Base-by-base conservation (phyloP, 495 filamentous ascomycete genomes). In the Trichocladium antarcticum region DNA sequence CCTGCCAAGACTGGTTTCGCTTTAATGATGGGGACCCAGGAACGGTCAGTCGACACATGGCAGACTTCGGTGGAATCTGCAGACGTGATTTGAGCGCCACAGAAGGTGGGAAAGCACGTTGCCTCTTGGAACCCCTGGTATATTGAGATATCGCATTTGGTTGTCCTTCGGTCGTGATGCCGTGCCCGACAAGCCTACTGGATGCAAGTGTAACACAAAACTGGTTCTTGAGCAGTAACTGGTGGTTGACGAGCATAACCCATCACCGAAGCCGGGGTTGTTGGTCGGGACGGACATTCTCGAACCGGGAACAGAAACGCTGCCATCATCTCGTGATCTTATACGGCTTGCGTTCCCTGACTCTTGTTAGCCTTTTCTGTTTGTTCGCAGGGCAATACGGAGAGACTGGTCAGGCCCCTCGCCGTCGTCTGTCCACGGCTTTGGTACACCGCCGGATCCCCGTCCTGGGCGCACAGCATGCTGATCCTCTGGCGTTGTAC, bases 221-320 rank as follows among this genome's bases (percentile, higher is more conserved):
- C 35, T 19, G 37, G 14, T 35, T 11, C 24, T 39, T 21, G 11
- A 16, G 6, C 28, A 11, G 35, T 37, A 34, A 19, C 15, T 11
- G 27, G 16, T 37, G 37, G n/a, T 3, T 29, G 21, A 47, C 53
- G 47, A 43, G 47, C 48, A 55, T 51, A 29, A 38, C 21, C 47
- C 47, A 50, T 47, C 31, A 21, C 52, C 47, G 52, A 3, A 10
- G 17, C 2, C 22, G 12, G 2, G 6, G 15, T 45, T 2, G 35
- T 46, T 37, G 20, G 15, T 14, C 47, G 29, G 1, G 31, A 24
- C 9, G 34, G 31, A 14, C 20, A 19, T 45, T 8, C 8, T 27
- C 24, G 12, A 32, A 14, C 31, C 31, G 31, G 12, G 9, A 2
- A 14, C 7, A 11, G 9, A 3, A 11, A 32, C 2, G 31, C 31